Percentiles rank a stretch among this genome's conserved stretches.
Evolutionary conservation across 345 rosid species (phyloP).

Genomic region (Adansonia digitata): DNA sequence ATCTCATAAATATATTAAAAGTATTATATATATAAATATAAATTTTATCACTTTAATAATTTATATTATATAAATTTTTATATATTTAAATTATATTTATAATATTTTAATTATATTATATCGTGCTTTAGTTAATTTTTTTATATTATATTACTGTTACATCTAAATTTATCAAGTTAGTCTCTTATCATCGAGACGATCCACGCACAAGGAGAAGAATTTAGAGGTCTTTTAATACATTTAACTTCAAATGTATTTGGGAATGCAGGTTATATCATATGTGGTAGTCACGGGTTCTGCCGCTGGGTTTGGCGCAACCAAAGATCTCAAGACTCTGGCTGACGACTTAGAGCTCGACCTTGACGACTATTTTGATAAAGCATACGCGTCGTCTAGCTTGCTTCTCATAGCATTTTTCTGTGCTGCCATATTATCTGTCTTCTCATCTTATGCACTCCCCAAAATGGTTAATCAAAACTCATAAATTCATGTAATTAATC

Average conservation of each 20-base stretch:
- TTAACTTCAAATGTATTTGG: background rate
- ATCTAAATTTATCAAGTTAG: no score
- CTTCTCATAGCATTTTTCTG: slow-evolving; percentile 47
- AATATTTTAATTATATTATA: no score
- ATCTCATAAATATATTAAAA: no score
- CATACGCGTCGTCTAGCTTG: slow-evolving; percentile 42
- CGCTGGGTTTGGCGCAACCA: slow-evolving; percentile 50
- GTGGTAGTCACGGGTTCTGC: slow-evolving; percentile 49
- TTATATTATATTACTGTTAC: no score
- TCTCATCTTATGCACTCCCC: slow-evolving; percentile 45
- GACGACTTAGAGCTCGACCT: background rate
- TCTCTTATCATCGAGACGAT: no score
- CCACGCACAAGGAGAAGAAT: background rate
- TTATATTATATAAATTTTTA: no score
- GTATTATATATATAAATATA: no score
- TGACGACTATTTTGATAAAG: slow-evolving; percentile 40
- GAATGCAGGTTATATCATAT: slow-evolving; percentile 36
- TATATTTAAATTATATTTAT: no score
- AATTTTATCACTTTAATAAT: no score
- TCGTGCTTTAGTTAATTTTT: no score
- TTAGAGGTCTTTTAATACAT: background rate
- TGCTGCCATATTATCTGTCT: slow-evolving; percentile 44
- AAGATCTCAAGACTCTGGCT: slow-evolving; percentile 34
- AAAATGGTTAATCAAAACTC: no score
- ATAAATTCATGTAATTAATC: no score